Conservation (phyloP, 148 eudicot genomes). For the Rhododendron molle region DNA sequence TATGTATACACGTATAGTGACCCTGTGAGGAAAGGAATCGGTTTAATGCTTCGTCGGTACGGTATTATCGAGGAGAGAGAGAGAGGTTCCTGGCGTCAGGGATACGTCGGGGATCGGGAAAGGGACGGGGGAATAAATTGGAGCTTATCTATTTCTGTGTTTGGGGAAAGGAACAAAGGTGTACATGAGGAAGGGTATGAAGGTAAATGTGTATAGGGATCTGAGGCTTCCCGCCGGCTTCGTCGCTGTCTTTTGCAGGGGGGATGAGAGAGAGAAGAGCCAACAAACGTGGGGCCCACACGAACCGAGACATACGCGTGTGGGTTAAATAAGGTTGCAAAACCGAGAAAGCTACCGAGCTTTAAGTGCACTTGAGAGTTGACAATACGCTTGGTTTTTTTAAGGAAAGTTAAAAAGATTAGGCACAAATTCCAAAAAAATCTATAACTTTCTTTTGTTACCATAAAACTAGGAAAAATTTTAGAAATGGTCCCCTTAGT, state of each 20-base stretch:
- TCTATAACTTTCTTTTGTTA: too few species aligned
- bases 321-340: neutral
- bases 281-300: neutral
- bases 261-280: neutral
- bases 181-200: neutral
- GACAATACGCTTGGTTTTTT: too few species aligned
- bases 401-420: too few species aligned
- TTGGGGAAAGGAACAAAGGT: neutral
- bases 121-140: neutral
- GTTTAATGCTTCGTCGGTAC: constrained; percentile 4
- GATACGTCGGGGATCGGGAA: neutral
- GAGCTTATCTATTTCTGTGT: neutral
- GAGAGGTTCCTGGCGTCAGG: neutral
- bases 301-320: neutral
- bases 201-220: neutral
- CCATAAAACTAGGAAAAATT: too few species aligned
- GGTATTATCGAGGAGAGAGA: neutral
- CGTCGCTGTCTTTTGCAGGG: neutral
- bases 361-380: too few species aligned
- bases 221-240: constrained; percentile 8
- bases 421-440: too few species aligned
- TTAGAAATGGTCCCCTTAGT: too few species aligned
- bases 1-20: neutral
- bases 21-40: neutral
- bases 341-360: too few species aligned